Evolutionary conservation across 73 alveolate genomes (phyloP).

Genomic region (Paramecium primaurelia): DNA sequence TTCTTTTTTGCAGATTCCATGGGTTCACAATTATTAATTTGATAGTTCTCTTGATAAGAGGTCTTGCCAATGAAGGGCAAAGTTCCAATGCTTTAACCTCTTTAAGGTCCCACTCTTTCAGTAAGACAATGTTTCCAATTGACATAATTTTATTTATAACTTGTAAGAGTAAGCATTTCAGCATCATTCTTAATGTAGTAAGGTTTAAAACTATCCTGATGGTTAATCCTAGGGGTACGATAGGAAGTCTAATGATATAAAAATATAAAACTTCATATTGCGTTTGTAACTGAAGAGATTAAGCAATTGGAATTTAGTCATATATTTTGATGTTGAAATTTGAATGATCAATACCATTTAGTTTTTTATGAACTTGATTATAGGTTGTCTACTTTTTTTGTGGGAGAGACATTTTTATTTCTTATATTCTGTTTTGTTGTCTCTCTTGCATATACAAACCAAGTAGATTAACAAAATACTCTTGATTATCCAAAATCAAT

Average conservation of each 20-base stretch:
- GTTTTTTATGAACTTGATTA: background rate
- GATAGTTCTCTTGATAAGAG: background rate
- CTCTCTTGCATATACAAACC: constrained; percentile 36
- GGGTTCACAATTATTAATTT: background rate
- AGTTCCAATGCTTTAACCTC: background rate
- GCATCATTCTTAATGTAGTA: background rate
- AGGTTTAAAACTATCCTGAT: background rate
- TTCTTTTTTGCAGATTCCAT: background rate
- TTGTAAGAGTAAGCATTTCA: constrained; percentile 8
- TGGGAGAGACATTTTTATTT: background rate
- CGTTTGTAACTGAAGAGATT: background rate
- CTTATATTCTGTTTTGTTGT: background rate
- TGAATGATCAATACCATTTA: background rate
- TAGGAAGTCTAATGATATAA: background rate
- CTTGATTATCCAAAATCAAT: constrained; percentile 3
- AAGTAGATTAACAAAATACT: background rate
- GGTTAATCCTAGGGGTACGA: background rate
- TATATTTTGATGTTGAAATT: background rate
- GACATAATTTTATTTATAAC: background rate
- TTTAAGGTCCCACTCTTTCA: background rate
- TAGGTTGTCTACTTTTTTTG: background rate
- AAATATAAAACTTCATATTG: background rate
- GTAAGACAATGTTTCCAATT: constrained; percentile 4
- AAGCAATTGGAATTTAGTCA: background rate
- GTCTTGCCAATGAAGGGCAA: constrained; percentile 32